A percentile compares a stretch with the other conserved stretches of the same genome.
phyloP scores from a whole-genome alignment of 306 rosid species.

The Lathyrus tuberosus region DNA sequence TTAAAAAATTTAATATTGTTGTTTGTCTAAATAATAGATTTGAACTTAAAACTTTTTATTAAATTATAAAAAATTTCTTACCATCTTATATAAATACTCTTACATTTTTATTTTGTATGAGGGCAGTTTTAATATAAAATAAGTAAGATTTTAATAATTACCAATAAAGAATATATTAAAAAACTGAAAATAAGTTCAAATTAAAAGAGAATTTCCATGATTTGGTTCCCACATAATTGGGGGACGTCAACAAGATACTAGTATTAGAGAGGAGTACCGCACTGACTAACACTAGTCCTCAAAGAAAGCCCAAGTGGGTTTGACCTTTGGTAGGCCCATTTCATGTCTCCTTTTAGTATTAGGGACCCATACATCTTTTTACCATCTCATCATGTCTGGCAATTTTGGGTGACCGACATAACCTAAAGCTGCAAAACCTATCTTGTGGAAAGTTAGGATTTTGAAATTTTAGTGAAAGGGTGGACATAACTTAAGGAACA shows the following conservation, averaged over 20 bases:
- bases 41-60: no score
- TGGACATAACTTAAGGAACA: background rate
- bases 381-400: conserved; percentile 5
- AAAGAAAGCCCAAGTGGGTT: conserved; percentile 50
- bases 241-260: conserved; percentile 4
- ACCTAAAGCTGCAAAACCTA: background rate
- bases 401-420: conserved; percentile 14
- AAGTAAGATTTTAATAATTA: background rate
- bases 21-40: no score
- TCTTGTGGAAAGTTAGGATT: background rate
- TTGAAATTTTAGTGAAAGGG: background rate
- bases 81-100: no score
- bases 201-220: conserved; percentile 37
- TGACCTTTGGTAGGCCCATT: conserved; percentile 46
- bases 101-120: no score
- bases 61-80: no score
- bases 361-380: conserved; percentile 50
- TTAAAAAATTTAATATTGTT: no score
- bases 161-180: background rate
- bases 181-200: conserved; percentile 28
- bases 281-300: background rate
- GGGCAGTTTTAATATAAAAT: no score
- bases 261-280: conserved; percentile 30
- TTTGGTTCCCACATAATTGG: conserved; percentile 54
- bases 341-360: conserved; percentile 27